A percentile compares a stretch with the other conserved stretches of the same genome.
phyloP scores from a whole-genome alignment of 2,329 filamentous ascomycete species.

The Phialemonium atrogriseum region DNA sequence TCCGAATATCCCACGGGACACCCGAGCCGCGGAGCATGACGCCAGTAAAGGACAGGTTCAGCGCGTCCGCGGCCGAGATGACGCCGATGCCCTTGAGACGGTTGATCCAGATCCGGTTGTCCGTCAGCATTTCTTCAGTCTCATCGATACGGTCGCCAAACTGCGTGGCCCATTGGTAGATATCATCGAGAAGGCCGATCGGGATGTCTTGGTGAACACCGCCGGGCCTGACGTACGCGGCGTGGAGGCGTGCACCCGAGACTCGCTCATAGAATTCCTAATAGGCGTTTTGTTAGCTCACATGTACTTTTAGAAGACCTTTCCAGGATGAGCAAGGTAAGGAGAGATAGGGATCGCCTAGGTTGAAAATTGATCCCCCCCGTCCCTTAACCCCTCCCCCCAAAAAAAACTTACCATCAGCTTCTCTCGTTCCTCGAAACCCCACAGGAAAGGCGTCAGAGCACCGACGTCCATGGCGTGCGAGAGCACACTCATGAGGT shows the following conservation, averaged over 20 bases:
- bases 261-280: slow-evolving; percentile 99
- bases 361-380: no score
- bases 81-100: slow-evolving; percentile 87
- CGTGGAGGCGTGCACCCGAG: slow-evolving; percentile 92
- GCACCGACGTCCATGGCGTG: slow-evolving; percentile 99
- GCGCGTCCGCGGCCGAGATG: slow-evolving; percentile 82
- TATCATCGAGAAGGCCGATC: slow-evolving; percentile 89
- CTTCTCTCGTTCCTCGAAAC: slow-evolving; percentile 99
- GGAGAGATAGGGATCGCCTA: slow-evolving; percentile 3
- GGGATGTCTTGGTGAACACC: slow-evolving; percentile 96
- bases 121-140: slow-evolving; percentile 95
- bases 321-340: background rate
- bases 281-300: background rate
- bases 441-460: slow-evolving; percentile 96
- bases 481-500: slow-evolving; percentile 94
- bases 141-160: slow-evolving; percentile 98
- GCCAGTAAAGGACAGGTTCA: slow-evolving; percentile 94
- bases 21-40: slow-evolving; percentile 97
- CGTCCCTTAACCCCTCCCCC: slow-evolving; percentile 1
- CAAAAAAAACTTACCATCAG: slow-evolving; percentile 69
- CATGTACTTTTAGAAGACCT: background rate
- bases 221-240: slow-evolving; percentile 92
- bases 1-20: slow-evolving; percentile 92
- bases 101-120: slow-evolving; percentile 98
- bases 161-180: slow-evolving; percentile 99